Base-by-base conservation (phyloP, 1,284 basidiomycete genomes). In the Ceratobasidium sp. region DNA sequence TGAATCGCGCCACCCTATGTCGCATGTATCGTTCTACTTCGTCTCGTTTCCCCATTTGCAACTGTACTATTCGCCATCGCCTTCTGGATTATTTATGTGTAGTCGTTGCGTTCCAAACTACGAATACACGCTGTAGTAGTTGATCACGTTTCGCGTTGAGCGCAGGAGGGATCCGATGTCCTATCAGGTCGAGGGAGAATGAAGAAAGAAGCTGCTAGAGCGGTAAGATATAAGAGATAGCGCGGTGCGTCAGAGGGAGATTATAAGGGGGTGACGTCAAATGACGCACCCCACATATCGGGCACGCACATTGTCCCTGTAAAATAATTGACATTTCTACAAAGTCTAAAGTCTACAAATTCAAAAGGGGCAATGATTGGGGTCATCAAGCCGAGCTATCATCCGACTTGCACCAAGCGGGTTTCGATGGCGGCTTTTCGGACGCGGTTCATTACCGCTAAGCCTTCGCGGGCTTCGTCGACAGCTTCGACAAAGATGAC, bases 371-470 rank as follows among this genome's bases (percentile, higher is more conserved):
- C 6, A 41, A 41, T 41, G 36, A 41, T 41, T 41, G 4, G 36
- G 36, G 6, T 41, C 41, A 60, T 45, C n/a, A 17, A 50, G 2
- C 29, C 14, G 47, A 33, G 56, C 45, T 72, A 60, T 19, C 44
- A 47, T 80, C 80, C 75, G 77, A 79, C 74, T 62, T 75, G 67
- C 50, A 91, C 82, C 87, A 88, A 89, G 77, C 83, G 81, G 64
- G 84, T 82, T 77, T 89, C 89, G 3, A 91, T 89, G 1, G 96
- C 96, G 1, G 98, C 97, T 82, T 99, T 99, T 76, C 89, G 89
- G n/a, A 97, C 89, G n/a, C 97, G 87, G 81, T 99, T 99, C 97
- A 99, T 99, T 31, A 99, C 90, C 0, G 98, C 98, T 59, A 99
- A 83, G 0, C 97, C 98, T 78, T 98, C 92, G 33, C 90, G 89